These are phyloP conservation scores for Penicillium bialowiezense DNA, from an alignment of 495 filamentous ascomycete genomes.

Conservation along the genomic window DNA sequence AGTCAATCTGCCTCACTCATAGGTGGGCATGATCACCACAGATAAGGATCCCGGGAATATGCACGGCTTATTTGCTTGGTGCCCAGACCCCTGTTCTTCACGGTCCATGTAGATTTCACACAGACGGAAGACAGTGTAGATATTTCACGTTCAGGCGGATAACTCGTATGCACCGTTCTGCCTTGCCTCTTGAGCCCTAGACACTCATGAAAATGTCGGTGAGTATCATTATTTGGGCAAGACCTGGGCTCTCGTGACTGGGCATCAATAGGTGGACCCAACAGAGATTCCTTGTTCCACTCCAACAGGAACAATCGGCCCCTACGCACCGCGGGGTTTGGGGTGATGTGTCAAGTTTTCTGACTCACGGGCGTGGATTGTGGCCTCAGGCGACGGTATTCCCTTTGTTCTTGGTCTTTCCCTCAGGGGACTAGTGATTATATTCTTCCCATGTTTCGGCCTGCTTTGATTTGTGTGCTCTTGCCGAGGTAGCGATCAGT, in stretches of 20 bases:
- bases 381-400: too few relatives aligned
- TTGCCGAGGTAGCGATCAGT: too few relatives aligned
- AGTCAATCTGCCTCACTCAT: background rate
- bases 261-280: slow-evolving; percentile 1
- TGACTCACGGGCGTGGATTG: slow-evolving; percentile 1
- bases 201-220: background rate
- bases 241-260: background rate
- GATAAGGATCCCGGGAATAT: background rate
- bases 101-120: too few relatives aligned
- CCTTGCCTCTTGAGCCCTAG: too few relatives aligned
- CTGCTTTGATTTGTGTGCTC: too few relatives aligned
- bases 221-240: background rate
- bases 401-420: too few relatives aligned
- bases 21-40: background rate
- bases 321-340: background rate
- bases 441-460: background rate
- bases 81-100: too few relatives aligned
- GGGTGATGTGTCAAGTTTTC: background rate
- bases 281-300: background rate
- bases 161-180: too few relatives aligned
- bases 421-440: background rate
- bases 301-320: background rate
- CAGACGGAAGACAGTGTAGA: background rate
- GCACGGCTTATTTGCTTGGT: background rate
- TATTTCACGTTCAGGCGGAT: too few relatives aligned